Conservation (phyloP, 768 basidiomycete genomes). For the Podaxis sp. region DNA sequence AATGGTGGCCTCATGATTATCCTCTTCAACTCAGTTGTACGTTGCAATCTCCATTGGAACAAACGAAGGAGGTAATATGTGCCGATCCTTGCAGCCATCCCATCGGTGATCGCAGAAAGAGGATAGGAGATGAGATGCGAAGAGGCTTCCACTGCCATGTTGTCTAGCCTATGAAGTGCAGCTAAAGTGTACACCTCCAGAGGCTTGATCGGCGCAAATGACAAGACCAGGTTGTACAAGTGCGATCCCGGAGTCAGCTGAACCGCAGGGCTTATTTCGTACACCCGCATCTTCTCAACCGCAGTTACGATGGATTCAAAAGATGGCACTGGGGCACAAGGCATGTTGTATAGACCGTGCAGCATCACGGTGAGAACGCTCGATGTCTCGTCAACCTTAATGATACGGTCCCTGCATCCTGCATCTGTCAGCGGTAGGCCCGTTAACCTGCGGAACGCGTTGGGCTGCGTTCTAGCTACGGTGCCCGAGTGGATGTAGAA, state of each 20-base stretch:
- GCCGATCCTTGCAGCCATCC: slow-evolving; percentile 12
- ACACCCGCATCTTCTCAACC: slow-evolving; percentile 13
- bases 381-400: slow-evolving; percentile 8
- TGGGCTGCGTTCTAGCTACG: slow-evolving; percentile 5
- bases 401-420: background rate
- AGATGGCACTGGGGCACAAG: slow-evolving; percentile 8
- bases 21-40: slow-evolving; percentile 3
- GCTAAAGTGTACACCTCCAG: slow-evolving; percentile 15
- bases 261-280: slow-evolving; percentile 6
- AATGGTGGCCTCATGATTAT: slow-evolving; percentile 8
- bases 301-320: slow-evolving; percentile 9
- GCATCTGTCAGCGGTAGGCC: background rate
- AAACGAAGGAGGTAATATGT: slow-evolving; percentile 10
- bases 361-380: slow-evolving; percentile 12
- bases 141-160: slow-evolving; percentile 12
- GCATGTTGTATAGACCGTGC: slow-evolving; percentile 14
- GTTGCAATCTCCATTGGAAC: slow-evolving; percentile 9
- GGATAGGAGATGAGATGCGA: slow-evolving; percentile 10
- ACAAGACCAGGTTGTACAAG: slow-evolving; percentile 12
- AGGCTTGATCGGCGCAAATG: slow-evolving; percentile 10
- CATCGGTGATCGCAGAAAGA: slow-evolving; percentile 11
- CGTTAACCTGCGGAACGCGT: slow-evolving; percentile 10
- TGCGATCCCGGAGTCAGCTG: slow-evolving; percentile 1
- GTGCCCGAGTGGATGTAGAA: slow-evolving; percentile 13
- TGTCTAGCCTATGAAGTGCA: slow-evolving; percentile 9